These are phyloP conservation scores for Colletotrichum abscissum DNA, from an alignment of 2,329 filamentous ascomycete genomes.

Conservation along the genomic window DNA sequence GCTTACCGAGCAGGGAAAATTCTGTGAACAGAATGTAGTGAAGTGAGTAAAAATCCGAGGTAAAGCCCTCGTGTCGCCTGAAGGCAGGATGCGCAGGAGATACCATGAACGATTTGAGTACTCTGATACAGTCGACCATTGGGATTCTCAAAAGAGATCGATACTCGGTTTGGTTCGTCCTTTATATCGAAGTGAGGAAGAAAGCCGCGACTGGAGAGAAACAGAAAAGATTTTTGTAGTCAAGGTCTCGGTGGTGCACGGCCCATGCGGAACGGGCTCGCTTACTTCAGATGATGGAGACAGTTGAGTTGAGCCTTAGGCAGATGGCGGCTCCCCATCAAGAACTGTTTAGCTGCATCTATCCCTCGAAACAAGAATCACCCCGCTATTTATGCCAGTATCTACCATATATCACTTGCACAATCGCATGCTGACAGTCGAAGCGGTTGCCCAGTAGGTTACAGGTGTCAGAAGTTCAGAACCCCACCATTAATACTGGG, in stretches of 20 bases:
- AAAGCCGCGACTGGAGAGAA: neutral
- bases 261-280: neutral
- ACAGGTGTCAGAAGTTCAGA: constrained; percentile 1
- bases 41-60: neutral
- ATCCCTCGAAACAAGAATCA: neutral
- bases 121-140: neutral
- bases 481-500: constrained; percentile 3
- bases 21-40: neutral
- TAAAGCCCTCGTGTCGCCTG: neutral
- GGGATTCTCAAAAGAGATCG: neutral
- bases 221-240: constrained; percentile 12
- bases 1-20: neutral
- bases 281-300: neutral
- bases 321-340: neutral
- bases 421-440: constrained; percentile 1
- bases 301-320: neutral
- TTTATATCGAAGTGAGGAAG: neutral
- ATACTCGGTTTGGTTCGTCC: neutral
- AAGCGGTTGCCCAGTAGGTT: constrained; percentile 5
- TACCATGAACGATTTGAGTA: too few relatives aligned
- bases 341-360: neutral
- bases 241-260: neutral
- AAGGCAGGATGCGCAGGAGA: neutral
- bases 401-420: neutral
- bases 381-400: neutral